These are phyloP conservation scores for Boechera stricta DNA, from an alignment of 345 rosid genomes.

Conservation along the genomic window DNA sequence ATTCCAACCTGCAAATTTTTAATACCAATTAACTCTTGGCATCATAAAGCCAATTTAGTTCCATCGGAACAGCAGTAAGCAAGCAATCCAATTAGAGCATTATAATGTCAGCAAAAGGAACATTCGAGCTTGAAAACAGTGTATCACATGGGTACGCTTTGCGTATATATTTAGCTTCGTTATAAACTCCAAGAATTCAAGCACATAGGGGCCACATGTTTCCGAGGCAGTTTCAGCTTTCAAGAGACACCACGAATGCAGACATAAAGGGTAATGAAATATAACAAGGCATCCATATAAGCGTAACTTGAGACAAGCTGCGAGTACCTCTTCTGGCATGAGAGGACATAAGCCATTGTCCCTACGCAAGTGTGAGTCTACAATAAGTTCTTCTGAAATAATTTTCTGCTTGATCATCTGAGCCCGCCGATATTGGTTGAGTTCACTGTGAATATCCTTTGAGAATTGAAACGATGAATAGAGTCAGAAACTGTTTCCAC, in stretches of 20 bases:
- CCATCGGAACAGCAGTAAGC: slow-evolving; percentile 17
- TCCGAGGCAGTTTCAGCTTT: slow-evolving; percentile 17
- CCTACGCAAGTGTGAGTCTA: slow-evolving; percentile 73
- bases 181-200: slow-evolving; percentile 7
- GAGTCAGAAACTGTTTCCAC: slow-evolving; percentile 35
- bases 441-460: slow-evolving; percentile 95
- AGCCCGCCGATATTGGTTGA: slow-evolving; percentile 85
- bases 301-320: no score
- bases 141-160: neutral
- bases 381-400: slow-evolving; percentile 59
- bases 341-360: slow-evolving; percentile 93
- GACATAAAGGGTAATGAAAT: slow-evolving; percentile 5
- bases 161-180: slow-evolving; percentile 1
- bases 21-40: slow-evolving; percentile 25
- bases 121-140: slow-evolving; percentile 26
- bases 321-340: slow-evolving; percentile 92
- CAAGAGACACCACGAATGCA: slow-evolving; percentile 29
- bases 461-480: slow-evolving; percentile 36
- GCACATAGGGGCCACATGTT: slow-evolving; percentile 20
- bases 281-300: neutral
- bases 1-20: slow-evolving; percentile 81
- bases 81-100: slow-evolving; percentile 19
- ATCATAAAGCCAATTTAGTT: slow-evolving; percentile 29
- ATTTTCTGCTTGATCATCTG: slow-evolving; percentile 87
- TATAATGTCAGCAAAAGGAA: slow-evolving; percentile 16